Percentiles rank a stretch among this genome's conserved stretches.
Conservation (phyloP, 2,329 filamentous ascomycete genomes). For the Emergomyces pasteurianus region DNA sequence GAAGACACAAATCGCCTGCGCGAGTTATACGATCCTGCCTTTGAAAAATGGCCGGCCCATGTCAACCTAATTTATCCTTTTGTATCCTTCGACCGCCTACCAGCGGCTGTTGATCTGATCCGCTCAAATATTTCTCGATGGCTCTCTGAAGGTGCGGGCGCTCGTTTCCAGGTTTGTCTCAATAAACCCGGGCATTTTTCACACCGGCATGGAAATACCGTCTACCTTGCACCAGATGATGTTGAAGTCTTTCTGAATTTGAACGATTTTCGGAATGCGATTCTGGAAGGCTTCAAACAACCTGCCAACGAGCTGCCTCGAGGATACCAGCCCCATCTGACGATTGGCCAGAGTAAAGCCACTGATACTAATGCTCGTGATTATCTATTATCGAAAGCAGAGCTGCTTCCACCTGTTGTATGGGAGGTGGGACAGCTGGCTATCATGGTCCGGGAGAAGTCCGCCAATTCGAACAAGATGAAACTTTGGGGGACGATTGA, state of each 20-base stretch:
- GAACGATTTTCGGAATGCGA: conserved; percentile 20
- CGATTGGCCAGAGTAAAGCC: conserved; percentile 47
- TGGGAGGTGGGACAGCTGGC: conserved; percentile 41
- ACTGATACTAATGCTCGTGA: conserved; percentile 34
- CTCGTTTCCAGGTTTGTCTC: conserved; percentile 16
- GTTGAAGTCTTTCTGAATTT: conserved; percentile 14
- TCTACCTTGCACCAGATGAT: conserved; percentile 28
- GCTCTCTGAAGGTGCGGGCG: conserved; percentile 5
- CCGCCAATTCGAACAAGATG: conserved; percentile 38
- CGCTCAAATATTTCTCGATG: conserved; percentile 20
- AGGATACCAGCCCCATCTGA: conserved; percentile 43
- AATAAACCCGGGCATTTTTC: conserved; percentile 37
- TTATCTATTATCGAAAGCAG: conserved; percentile 42
- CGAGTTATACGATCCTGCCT: conserved; percentile 50
- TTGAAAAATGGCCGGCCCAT: conserved; percentile 53
- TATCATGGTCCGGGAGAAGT: conserved; percentile 42
- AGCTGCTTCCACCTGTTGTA: conserved; percentile 35
- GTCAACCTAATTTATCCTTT: conserved; percentile 58
- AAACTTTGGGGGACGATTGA: conserved; percentile 42
- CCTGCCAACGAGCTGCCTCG: conserved; percentile 15
- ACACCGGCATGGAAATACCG: conserved; percentile 40
- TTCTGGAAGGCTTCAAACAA: conserved; percentile 26
- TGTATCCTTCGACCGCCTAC: conserved; percentile 38
- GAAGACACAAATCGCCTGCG: conserved; percentile 43
- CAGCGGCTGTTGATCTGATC: conserved; percentile 32